Base-by-base conservation (phyloP, 140 eudicot species). In the Senecio squalidus region DNA sequence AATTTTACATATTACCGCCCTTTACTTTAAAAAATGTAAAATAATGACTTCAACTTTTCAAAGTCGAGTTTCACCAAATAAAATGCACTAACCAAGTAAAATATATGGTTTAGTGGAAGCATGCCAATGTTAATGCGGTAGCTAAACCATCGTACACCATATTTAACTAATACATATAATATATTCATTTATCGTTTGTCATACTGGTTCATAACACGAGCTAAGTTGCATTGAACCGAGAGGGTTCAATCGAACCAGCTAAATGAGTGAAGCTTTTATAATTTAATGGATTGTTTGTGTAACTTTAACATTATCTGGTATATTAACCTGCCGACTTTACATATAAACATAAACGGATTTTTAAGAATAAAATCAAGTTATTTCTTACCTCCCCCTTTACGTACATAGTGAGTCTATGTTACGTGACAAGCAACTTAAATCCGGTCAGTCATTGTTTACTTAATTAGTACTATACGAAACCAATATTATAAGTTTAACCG, bases 61-160 rank as follows among this genome's bases (percentile, higher is more conserved):
- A 15, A 55, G 14, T 55, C 60, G 43, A 55, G 9, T 30, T 3
- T n/a, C 60, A 55, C 26, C 26, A 30, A 55, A 52, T 24, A 52
- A 52, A 51, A 28, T 24, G n/a, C 27, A 55, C 43, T 30, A 55
- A 53, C 21, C n/a, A 53, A 15, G 40, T 55, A 16, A 55, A 55
- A 48, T 20, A 14, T 11, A 20, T 47, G n/a, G 26, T 6, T 22
- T 48, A 9, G 44, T 17, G 60, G 60, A 13, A 54, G 41, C 60
- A 26, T 54, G 22, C 41, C n/a, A 54, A 54, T 8, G 22, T 41
- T 29, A 54, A 29, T 54, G 60, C 60, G 60, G 60, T 54, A 54
- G 43, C 60, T 54, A n/a, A 54, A 15, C 43, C 40, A 30, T 54
- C 25, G 8, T 54, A 28, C n/a, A n/a, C n/a, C n/a, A n/a, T n/a